A percentile compares a stretch with the other conserved stretches of the same genome.
phyloP scores from a whole-genome alignment of 495 filamentous ascomycete genomes.

The Clavariopsis aquatica region DNA sequence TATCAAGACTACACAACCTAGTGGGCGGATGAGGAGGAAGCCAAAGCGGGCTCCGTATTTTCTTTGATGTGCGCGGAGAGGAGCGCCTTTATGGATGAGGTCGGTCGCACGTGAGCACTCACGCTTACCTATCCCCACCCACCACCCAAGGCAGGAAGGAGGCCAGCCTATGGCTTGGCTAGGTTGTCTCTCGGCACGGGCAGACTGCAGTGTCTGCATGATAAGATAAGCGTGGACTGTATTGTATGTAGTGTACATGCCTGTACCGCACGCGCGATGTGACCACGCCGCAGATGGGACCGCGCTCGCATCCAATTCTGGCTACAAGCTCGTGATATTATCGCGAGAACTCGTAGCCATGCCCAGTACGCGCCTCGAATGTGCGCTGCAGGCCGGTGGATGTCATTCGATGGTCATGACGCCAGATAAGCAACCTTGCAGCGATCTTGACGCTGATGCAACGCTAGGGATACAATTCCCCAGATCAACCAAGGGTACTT shows the following conservation, averaged over 20 bases:
- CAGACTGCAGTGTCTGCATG: neutral
- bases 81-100: neutral
- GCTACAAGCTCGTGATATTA: neutral
- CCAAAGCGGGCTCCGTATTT: neutral
- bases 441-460: neutral
- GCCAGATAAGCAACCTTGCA: neutral
- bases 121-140: neutral
- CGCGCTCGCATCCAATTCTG: neutral
- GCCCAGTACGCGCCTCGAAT: neutral
- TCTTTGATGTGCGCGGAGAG: neutral
- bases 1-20: neutral
- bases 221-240: slow-evolving; percentile 32
- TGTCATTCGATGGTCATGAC: neutral
- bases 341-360: neutral
- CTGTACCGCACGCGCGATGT: neutral
- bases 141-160: neutral
- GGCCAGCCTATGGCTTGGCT: neutral
- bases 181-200: neutral
- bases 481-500: neutral
- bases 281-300: neutral
- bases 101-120: no score
- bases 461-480: neutral
- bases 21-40: neutral
- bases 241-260: no score
- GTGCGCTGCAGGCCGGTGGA: neutral